Conservation (phyloP, 192 early-diverging fungal species). For the Linnemannia exigua region DNA sequence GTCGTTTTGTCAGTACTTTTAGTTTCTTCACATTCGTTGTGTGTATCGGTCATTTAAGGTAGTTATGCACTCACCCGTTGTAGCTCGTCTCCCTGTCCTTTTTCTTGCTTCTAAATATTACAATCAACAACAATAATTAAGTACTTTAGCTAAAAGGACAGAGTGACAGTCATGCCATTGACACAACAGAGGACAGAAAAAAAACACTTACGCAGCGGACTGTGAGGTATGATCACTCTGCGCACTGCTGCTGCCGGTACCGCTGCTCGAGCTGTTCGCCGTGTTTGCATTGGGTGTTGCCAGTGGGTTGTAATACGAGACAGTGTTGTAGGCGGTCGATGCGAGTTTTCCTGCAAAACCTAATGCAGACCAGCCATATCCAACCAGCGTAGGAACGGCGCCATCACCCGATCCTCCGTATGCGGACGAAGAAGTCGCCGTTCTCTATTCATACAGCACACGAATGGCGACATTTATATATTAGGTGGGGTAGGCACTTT, state of each 20-base stretch:
- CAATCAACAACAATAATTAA: background rate
- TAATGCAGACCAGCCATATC: slow-evolving; percentile 50
- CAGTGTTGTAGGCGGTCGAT: slow-evolving; percentile 35
- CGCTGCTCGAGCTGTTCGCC: background rate
- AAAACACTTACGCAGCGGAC: slow-evolving; percentile 20
- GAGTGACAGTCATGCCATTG: background rate
- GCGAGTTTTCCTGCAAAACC: slow-evolving; percentile 44
- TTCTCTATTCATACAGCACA: slow-evolving; percentile 12
- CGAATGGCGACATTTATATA: no score
- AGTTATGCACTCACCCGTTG: slow-evolving; percentile 29
- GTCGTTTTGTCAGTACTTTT: background rate
- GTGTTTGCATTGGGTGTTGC: background rate
- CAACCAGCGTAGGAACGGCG: slow-evolving; percentile 18
- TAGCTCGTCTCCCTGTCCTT: slow-evolving; percentile 42
- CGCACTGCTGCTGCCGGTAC: background rate
- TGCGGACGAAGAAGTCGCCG: slow-evolving; percentile 19
- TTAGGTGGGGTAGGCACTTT: background rate
- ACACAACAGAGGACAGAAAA: background rate
- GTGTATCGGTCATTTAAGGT: background rate
- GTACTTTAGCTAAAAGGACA: background rate
- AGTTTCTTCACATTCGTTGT: background rate
- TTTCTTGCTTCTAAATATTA: slow-evolving; percentile 29
- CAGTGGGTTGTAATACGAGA: slow-evolving; percentile 45
- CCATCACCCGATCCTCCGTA: slow-evolving; percentile 29
- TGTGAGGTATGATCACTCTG: background rate